These are phyloP conservation scores for Scutellaria barbata DNA, from an alignment of 257 asterid genomes.

Conservation along the genomic window DNA sequence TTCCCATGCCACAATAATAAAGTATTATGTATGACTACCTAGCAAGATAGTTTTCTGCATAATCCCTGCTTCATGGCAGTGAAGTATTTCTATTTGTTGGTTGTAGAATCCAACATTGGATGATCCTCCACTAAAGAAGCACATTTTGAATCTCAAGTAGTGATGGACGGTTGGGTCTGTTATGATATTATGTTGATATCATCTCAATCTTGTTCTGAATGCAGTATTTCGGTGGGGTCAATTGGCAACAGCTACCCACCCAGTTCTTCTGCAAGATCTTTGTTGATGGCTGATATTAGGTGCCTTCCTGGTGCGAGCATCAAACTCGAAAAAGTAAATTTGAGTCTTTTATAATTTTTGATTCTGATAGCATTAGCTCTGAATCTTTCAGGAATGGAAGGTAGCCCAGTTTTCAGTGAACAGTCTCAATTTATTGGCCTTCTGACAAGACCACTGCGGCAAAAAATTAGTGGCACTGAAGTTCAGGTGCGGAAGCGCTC, in stretches of 20 bases:
- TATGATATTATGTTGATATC: constrained; percentile 21
- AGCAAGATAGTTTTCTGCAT: constrained; percentile 18
- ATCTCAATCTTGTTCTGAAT: constrained; percentile 27
- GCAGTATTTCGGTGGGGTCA: constrained; percentile 92
- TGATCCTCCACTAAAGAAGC: not conserved
- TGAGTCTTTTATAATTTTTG: constrained; percentile 37
- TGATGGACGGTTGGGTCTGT: constrained; percentile 3
- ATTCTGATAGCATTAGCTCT: constrained; percentile 39
- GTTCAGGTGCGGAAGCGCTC: constrained; percentile 69
- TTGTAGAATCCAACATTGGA: constrained; percentile 19
- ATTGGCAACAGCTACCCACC: constrained; percentile 87
- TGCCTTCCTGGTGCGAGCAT: constrained; percentile 91
- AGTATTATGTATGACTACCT: constrained; percentile 25
- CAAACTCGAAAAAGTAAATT: constrained; percentile 35
- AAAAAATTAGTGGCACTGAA: constrained; percentile 85
- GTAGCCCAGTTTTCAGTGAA: constrained; percentile 91
- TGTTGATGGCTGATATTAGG: constrained; percentile 93
- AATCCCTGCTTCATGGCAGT: constrained; percentile 6
- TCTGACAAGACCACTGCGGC: constrained; percentile 84
- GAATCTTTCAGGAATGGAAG: constrained; percentile 90
- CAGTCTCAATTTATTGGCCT: constrained; percentile 73
- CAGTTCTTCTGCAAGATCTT: constrained; percentile 56
- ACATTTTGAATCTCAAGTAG: constrained; percentile 21
- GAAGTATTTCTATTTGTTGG: constrained; percentile 15
- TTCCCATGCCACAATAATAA: constrained; percentile 4